Conservation (phyloP, 345 rosid genomes). For the Tarenaya hassleriana region DNA sequence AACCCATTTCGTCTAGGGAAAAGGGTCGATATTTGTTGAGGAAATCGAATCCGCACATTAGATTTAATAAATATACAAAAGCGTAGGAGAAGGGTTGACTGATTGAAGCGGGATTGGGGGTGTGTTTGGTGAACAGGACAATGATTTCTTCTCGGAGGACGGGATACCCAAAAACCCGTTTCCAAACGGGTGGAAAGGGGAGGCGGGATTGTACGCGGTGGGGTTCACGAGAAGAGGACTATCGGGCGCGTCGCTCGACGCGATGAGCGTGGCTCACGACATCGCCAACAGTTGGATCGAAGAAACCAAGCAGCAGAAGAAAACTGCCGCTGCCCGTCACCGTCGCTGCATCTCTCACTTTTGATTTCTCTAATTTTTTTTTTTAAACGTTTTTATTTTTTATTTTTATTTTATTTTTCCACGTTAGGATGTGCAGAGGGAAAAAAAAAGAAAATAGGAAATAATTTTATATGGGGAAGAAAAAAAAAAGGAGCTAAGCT, state of each 20-base stretch:
- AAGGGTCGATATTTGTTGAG: neutral
- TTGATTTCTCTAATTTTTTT: slow-evolving; percentile 8
- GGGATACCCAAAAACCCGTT: slow-evolving; percentile 70
- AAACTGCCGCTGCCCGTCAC: slow-evolving; percentile 50
- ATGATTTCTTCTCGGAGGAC: slow-evolving; percentile 62
- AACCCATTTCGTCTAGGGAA: too few relatives aligned
- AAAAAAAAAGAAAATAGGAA: slow-evolving; percentile 19
- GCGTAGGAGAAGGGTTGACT: too few relatives aligned
- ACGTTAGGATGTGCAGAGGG: slow-evolving; percentile 8
- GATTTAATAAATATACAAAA: slow-evolving; percentile 7
- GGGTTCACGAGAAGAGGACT: slow-evolving; percentile 90
- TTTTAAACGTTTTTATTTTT: neutral
- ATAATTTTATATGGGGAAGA: slow-evolving; percentile 4
- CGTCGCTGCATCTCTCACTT: slow-evolving; percentile 82
- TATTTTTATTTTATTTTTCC: neutral
- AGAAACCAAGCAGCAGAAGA: slow-evolving; percentile 65
- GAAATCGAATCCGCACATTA: neutral
- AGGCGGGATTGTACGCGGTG: slow-evolving; percentile 71
- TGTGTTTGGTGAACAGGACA: slow-evolving; percentile 40
- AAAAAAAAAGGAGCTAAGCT: slow-evolving; percentile 26
- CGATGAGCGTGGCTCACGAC: slow-evolving; percentile 61
- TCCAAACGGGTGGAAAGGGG: slow-evolving; percentile 90
- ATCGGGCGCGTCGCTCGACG: slow-evolving; percentile 74
- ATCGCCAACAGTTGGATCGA: slow-evolving; percentile 61
- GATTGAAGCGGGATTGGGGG: too few relatives aligned